These are phyloP conservation scores for Cavenderia fasciculata DNA, from an alignment of 78 protist species.

Conservation along the genomic window DNA sequence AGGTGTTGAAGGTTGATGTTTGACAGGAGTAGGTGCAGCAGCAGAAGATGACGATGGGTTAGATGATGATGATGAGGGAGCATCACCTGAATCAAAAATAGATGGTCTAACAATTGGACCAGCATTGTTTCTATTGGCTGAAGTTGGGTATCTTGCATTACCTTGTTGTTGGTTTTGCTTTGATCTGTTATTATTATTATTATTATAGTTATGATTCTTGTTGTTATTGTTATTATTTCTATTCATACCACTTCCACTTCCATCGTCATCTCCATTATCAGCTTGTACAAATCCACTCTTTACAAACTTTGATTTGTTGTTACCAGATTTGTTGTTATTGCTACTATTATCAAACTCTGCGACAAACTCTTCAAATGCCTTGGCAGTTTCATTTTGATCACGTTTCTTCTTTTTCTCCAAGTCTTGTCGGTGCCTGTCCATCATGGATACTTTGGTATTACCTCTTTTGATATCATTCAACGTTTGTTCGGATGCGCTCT, in stretches of 20 bases:
- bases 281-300: not conserved
- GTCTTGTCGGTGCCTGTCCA: not conserved
- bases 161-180: no score
- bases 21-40: no score
- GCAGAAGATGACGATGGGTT: not conserved
- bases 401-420: not conserved
- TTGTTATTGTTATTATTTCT: not conserved
- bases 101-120: no score
- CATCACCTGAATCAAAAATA: no score
- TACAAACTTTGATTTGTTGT: slow-evolving; percentile 13
- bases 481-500: not conserved
- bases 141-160: no score
- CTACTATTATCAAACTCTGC: not conserved
- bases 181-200: no score
- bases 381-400: slow-evolving; percentile 5
- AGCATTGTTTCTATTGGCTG: no score
- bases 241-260: not conserved
- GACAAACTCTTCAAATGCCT: not conserved
- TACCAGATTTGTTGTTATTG: not conserved
- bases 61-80: not conserved
- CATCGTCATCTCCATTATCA: not conserved
- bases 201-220: not conserved
- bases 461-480: not conserved
- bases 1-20: no score
- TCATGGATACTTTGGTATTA: not conserved